Conservation (phyloP, 257 asterid species). For the Solanum appendiculatum region DNA sequence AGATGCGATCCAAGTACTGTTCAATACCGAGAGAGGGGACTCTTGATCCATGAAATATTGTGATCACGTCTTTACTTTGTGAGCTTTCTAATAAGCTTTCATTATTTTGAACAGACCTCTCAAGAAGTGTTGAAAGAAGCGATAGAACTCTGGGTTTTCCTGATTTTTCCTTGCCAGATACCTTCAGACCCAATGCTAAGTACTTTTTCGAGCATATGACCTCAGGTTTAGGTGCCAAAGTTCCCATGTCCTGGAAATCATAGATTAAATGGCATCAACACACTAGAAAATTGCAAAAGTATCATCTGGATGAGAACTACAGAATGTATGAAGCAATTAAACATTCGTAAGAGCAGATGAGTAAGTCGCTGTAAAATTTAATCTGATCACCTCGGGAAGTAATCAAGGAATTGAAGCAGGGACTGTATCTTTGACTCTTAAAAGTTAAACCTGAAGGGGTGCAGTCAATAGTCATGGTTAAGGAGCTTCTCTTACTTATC, state of each 20-base stretch:
- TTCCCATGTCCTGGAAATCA: slow-evolving; percentile 35
- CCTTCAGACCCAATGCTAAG: slow-evolving; percentile 46
- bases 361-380: too few relatives aligned
- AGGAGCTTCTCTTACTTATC: neutral
- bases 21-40: slow-evolving; percentile 66
- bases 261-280: neutral
- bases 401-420: neutral
- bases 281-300: neutral
- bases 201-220: slow-evolving; percentile 25
- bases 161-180: slow-evolving; percentile 27
- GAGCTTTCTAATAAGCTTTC: slow-evolving; percentile 45
- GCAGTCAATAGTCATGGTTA: neutral
- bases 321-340: neutral
- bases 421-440: neutral
- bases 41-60: slow-evolving; percentile 73
- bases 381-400: neutral
- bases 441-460: neutral
- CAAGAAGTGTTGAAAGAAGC: slow-evolving; percentile 53
- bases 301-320: too few relatives aligned
- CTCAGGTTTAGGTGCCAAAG: slow-evolving; percentile 37
- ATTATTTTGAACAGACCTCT: slow-evolving; percentile 48
- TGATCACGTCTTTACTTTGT: slow-evolving; percentile 37
- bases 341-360: neutral
- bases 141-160: slow-evolving; percentile 62
- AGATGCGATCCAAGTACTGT: slow-evolving; percentile 74